Evolutionary conservation across 495 filamentous ascomycete genomes (phyloP).

Genomic region (Daldinia childiae): DNA sequence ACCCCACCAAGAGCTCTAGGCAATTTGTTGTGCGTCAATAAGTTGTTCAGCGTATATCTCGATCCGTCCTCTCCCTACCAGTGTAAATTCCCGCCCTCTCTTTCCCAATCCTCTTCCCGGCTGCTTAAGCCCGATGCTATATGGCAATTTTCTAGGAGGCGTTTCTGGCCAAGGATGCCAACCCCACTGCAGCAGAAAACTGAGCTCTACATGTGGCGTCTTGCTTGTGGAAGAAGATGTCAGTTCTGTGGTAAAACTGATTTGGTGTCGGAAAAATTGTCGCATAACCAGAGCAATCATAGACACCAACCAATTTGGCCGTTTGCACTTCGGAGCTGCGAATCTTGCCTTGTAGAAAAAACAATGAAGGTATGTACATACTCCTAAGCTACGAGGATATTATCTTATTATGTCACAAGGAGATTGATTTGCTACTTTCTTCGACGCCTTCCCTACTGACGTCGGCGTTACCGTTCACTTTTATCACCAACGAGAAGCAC

Average conservation of each 20-base stretch:
- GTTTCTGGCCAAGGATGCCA: conserved; percentile 65
- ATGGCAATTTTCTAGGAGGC: conserved; percentile 67
- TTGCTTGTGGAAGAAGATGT: conserved; percentile 63
- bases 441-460: conserved; percentile 65
- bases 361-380: conserved; percentile 66
- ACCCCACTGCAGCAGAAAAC: conserved; percentile 61
- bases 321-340: conserved; percentile 71
- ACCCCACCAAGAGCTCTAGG: conserved; percentile 61
- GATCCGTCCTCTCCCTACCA: conserved; percentile 50
- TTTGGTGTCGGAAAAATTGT: conserved; percentile 52
- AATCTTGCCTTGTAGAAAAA: conserved; percentile 63
- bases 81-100: conserved; percentile 40
- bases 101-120: conserved; percentile 29
- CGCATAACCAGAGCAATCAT: conserved; percentile 61
- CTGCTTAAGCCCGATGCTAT: conserved; percentile 61
- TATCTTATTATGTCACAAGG: conserved; percentile 55
- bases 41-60: conserved; percentile 63
- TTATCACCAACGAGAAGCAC: conserved; percentile 65
- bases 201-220: conserved; percentile 71
- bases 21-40: conserved; percentile 61
- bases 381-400: neutral
- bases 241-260: conserved; percentile 60
- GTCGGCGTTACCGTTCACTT: conserved; percentile 70
- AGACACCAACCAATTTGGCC: conserved; percentile 69
- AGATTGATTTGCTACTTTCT: conserved; percentile 70